Conservation (phyloP, 2,329 filamentous ascomycete genomes). For the Tolypocladium sp. region DNA sequence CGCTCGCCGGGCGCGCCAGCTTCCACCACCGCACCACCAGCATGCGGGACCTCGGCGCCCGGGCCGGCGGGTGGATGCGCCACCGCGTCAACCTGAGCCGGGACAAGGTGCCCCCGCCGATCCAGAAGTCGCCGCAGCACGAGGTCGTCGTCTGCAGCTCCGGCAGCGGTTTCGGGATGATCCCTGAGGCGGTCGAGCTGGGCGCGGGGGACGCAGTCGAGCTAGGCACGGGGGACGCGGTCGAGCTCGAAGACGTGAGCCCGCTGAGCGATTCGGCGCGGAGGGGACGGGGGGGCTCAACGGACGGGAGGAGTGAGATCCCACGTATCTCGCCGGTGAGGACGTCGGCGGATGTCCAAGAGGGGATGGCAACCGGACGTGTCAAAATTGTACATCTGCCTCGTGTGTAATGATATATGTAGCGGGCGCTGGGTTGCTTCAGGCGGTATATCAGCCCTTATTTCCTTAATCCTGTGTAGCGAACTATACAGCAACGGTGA, state of each 20-base stretch:
- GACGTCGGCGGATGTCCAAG: background rate
- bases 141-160: background rate
- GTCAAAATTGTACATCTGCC: background rate
- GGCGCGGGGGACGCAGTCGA: background rate
- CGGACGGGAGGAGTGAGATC: background rate
- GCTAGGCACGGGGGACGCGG: background rate
- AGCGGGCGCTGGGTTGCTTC: background rate
- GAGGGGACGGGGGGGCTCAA: background rate
- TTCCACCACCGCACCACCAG: slow-evolving; percentile 4
- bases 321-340: background rate
- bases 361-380: background rate
- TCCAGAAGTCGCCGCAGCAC: background rate
- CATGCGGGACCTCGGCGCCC: slow-evolving; percentile 14
- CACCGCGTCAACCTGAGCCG: slow-evolving; percentile 10
- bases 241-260: background rate
- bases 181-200: background rate
- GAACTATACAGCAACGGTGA: background rate
- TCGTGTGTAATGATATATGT: background rate
- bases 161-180: background rate
- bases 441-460: background rate
- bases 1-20: slow-evolving; percentile 4
- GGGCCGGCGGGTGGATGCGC: slow-evolving; percentile 16
- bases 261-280: background rate
- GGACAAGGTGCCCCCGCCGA: background rate
- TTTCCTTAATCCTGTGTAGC: background rate